These are phyloP conservation scores for Trypanosoma congolense DNA, from an alignment of 208 protist species.

Conservation along the genomic window DNA sequence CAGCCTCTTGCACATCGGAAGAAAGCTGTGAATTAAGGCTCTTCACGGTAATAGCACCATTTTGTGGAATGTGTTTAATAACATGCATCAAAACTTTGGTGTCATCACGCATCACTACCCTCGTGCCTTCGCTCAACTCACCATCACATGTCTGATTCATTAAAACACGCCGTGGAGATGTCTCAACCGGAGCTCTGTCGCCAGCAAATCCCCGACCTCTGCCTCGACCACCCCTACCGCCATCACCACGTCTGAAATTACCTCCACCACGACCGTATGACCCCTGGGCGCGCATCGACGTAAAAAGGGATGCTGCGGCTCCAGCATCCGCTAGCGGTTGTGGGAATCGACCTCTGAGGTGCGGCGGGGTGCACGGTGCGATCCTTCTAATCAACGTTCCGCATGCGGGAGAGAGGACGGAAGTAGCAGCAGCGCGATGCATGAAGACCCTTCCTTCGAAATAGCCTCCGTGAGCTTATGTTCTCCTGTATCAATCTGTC, in stretches of 20 bases:
- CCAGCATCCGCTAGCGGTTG: not conserved
- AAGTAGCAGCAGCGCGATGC: no score
- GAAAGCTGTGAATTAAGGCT: constrained; percentile 47
- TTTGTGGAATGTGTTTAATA: constrained; percentile 44
- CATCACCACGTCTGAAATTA: constrained; percentile 5
- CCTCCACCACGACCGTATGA: constrained; percentile 11
- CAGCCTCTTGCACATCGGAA: constrained; percentile 61
- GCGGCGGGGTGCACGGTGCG: no score
- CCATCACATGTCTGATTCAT: constrained; percentile 55
- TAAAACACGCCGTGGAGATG: not conserved
- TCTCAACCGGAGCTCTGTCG: not conserved
- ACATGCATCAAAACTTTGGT: constrained; percentile 42
- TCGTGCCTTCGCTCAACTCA: constrained; percentile 48
- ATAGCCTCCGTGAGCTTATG: no score
- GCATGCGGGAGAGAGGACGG: no score
- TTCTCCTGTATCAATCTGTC: no score
- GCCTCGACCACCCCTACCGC: constrained; percentile 15
- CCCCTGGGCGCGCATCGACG: constrained; percentile 10
- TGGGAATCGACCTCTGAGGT: no score
- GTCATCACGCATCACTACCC: constrained; percentile 68
- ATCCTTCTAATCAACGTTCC: no score
- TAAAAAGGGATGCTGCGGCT: not conserved
- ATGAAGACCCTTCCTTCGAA: no score
- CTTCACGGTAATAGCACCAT: constrained; percentile 65
- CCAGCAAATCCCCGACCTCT: not conserved